Evolutionary conservation across 805 yeast species (phyloP), one percentile per base, ranked within the genome.

Genomic region (Candida maesae): DNA sequence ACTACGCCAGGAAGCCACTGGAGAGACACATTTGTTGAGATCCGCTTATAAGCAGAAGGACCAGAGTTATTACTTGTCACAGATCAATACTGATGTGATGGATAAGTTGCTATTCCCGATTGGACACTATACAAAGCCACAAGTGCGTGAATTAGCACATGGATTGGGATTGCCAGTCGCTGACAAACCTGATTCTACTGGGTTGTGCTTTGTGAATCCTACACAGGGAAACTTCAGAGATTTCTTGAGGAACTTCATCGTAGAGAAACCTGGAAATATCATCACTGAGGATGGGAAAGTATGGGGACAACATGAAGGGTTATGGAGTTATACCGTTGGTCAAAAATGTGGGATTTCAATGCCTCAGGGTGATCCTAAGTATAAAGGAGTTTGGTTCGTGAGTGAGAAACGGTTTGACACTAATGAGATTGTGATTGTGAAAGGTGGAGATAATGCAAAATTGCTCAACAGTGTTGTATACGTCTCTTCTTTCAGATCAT

Each of bases 291-390:
- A 78, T 41, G 95, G 95, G 5, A 66, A 64, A 38, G 69, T 78
- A 0, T 88, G 93, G 78, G 98, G 96, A 0, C 53, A 61, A 35
- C 99, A 93, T 60, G 65, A 73, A 20, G 99, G 99, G 0, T 59
- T 93, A 9, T 93, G 98, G 98, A 79, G 84, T 35, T 91, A 87
- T n/a, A 93, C 99, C 0, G 78, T 91, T 17, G 99, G 99, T 0
- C 98, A 93, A 63, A 76, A 81, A 47, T 73, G 82, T 24, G 79
- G 90, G 4, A 63, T 89, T 2, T 73, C 87, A 1, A 75, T 91
- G 85, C 97, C 97, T 0, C 98, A 93, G 59, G 91, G 90, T 0
- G 81, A 84, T 50, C 90, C 90, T 1, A 58, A 61, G 6, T 80
- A 74, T 50, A 68, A 74, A 33, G 98, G 98, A 0, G 68, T 76